phyloP scores from a whole-genome alignment of 1,139 yeast species.

The Protomyces gravidus region DNA sequence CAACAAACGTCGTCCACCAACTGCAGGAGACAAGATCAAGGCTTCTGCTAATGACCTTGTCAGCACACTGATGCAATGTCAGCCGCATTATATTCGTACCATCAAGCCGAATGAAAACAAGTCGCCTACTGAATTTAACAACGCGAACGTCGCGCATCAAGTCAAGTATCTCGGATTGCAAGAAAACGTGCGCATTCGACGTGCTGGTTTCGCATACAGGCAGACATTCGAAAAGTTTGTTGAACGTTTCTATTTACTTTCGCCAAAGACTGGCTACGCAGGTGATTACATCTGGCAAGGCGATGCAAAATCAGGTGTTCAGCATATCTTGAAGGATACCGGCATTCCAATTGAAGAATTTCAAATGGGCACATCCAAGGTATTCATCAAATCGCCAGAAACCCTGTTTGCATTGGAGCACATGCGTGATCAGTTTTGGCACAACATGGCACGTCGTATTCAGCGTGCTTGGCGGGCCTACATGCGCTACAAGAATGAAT shows the following conservation, averaged over 20 bases:
- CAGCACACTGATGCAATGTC: slow-evolving; percentile 79
- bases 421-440: slow-evolving; percentile 97
- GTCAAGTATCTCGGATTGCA: slow-evolving; percentile 92
- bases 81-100: slow-evolving; percentile 95
- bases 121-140: slow-evolving; percentile 85
- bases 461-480: slow-evolving; percentile 96
- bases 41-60: slow-evolving; percentile 85
- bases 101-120: slow-evolving; percentile 95
- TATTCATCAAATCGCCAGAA: slow-evolving; percentile 94
- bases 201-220: slow-evolving; percentile 98
- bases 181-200: slow-evolving; percentile 93
- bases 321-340: slow-evolving; percentile 71
- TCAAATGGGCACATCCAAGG: slow-evolving; percentile 92
- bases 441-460: slow-evolving; percentile 94
- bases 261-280: slow-evolving; percentile 90
- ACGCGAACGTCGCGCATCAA: slow-evolving; percentile 87
- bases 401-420: slow-evolving; percentile 92
- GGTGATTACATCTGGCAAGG: slow-evolving; percentile 97
- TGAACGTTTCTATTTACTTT: slow-evolving; percentile 86
- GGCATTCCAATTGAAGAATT: slow-evolving; percentile 75
- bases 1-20: slow-evolving; percentile 81
- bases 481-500: slow-evolving; percentile 73
- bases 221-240: slow-evolving; percentile 96
- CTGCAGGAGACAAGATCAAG: slow-evolving; percentile 96
- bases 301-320: slow-evolving; percentile 74